Evolutionary conservation across 179 eudicot species (phyloP), one percentile per base, ranked within the genome.

Genomic region (Heliamphora pulchella): DNA sequence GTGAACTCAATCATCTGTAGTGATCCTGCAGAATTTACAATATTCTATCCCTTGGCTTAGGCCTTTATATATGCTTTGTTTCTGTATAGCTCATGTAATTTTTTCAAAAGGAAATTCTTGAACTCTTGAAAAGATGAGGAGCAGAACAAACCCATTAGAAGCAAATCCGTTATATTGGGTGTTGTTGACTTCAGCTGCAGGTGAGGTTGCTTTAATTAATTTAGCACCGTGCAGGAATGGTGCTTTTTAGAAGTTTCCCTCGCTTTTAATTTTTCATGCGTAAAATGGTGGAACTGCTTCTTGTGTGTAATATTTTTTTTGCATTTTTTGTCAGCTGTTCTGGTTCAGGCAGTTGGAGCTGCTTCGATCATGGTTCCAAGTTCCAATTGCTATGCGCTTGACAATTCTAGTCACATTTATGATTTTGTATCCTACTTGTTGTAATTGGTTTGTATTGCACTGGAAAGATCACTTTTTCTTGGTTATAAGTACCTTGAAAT

Each of bases 351-450:
- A 59, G 80, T 63, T 66, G 84, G 84, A 72, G 92, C 84, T 84
- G 91, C 80, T 79, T 89, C 97, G 13, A 68, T 95, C 82, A 89
- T 79, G 59, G 87, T 89, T 59, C 98, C 98, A 11, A 86, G 81
- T 67, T 91, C 98, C 64, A 86, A 86, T 76, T 95, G 98, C 85
- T 95, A 93, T 68, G 93, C 89, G 66, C 80, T 95, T 58, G 98
- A 95, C 81, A 93, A 93, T 83, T 88, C 97, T 81, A 92, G 98
- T 77, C 90, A 86, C 86, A 80, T 95, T 66, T 83, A 87, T 77
- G 98, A 95, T 92, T 95, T 93, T 82, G 98, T 95, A 95, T 95
- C 98, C 97, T 88, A 67, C 17, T 11, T 47, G 50, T 2, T 13
- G 63, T 54, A 65, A 48, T 41, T 4, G 48, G 71, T 61, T 80